Percentiles rank a stretch among this genome's conserved stretches.
Evolutionary conservation across 129 eudicot species (phyloP).

Genomic region (Flaveria trinervia): DNA sequence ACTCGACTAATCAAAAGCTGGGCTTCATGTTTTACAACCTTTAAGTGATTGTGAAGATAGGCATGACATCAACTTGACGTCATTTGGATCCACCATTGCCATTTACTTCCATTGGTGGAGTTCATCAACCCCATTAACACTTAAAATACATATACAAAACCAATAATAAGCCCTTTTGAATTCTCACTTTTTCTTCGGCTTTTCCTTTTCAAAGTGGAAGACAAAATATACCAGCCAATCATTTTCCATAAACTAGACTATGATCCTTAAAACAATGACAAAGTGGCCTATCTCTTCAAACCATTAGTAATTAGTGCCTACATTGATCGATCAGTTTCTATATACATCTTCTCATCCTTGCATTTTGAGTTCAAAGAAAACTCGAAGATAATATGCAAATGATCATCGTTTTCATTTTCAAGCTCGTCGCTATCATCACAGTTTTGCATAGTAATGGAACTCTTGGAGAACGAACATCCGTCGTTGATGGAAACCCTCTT

Average conservation of each 20-base stretch:
- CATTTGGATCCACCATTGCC: conserved; percentile 25
- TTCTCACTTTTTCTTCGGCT: neutral
- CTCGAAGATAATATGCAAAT: conserved; percentile 16
- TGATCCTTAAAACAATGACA: conserved; percentile 23
- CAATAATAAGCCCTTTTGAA: conserved; percentile 24
- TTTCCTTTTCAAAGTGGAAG: conserved; percentile 33
- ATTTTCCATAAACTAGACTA: conserved; percentile 12
- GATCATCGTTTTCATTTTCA: conserved; percentile 3
- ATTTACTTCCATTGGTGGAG: conserved; percentile 35
- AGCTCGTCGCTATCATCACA: neutral
- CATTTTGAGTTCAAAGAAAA: conserved; percentile 17
- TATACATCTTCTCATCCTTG: conserved; percentile 23
- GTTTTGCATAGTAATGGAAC: neutral
- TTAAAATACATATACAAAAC: conserved; percentile 24
- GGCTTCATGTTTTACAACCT: too few species aligned
- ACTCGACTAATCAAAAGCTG: neutral
- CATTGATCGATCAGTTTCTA: conserved; percentile 13
- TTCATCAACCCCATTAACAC: conserved; percentile 42
- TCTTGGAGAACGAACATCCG: conserved; percentile 20
- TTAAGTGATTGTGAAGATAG: conserved; percentile 11
- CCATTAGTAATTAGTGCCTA: conserved; percentile 26
- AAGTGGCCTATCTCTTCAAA: conserved; percentile 23
- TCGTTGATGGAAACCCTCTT: conserved; percentile 20
- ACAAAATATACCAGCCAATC: conserved; percentile 25
- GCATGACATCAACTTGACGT: conserved; percentile 39